Conservation (phyloP, 2,329 filamentous ascomycete genomes). For the Cephalotrichum gorgonifer region DNA sequence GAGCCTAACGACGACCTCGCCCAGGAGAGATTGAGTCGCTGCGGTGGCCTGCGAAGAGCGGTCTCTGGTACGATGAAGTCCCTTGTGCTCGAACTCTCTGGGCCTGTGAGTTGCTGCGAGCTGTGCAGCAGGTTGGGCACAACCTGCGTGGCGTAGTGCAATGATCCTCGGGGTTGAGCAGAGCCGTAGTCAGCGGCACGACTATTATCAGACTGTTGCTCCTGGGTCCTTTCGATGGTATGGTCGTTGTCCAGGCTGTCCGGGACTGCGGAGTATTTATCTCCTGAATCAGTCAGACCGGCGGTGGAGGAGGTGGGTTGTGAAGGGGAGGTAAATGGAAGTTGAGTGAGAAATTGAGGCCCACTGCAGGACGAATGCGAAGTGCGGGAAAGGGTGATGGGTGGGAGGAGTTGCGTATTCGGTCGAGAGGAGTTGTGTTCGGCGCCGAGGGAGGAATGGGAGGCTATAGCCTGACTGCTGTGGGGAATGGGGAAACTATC, state of each 20-base stretch:
- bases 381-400: not conserved
- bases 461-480: not conserved
- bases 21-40: not conserved
- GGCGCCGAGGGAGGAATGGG: not conserved
- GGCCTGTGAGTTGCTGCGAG: conserved; percentile 3
- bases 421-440: not conserved
- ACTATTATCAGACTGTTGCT: not conserved
- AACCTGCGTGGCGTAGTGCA: not conserved
- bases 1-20: not conserved
- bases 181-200: conserved; percentile 1
- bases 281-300: not conserved
- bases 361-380: not conserved
- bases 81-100: not conserved
- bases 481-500: not conserved
- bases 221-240: not conserved
- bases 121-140: not conserved
- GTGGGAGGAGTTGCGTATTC: not conserved
- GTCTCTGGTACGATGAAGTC: conserved; percentile 10
- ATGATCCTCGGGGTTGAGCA: not conserved
- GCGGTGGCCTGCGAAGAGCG: conserved; percentile 5
- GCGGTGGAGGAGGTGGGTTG: not conserved
- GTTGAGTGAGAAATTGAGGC: conserved; percentile 1
- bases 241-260: not conserved
- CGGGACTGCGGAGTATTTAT: not conserved
- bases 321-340: not conserved